Conservation (phyloP, 163 green algal species). For the Scenedesmus sp. region DNA sequence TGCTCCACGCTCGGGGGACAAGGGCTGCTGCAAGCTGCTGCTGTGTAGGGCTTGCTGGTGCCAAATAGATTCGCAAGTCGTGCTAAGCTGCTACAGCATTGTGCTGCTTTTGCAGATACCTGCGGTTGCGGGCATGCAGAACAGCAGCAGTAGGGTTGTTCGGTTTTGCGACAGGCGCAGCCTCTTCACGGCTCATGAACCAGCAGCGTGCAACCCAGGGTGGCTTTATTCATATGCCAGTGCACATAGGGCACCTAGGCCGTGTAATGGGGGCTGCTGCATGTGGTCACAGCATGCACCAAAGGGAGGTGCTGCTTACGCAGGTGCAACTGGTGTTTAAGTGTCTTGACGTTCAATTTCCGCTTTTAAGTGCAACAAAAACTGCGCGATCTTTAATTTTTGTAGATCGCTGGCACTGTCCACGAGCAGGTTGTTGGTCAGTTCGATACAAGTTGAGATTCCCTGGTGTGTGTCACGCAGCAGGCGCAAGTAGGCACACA, state of each 20-base stretch:
- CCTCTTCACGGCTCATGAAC: not conserved
- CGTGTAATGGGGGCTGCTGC: not conserved
- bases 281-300: not conserved
- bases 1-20: not conserved
- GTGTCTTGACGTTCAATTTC: not conserved
- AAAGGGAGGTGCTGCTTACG: not conserved
- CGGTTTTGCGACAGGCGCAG: not conserved
- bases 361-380: not conserved
- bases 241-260: not conserved
- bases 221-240: not conserved
- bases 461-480: not conserved
- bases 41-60: not conserved
- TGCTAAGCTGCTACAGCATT: not conserved
- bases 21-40: not conserved
- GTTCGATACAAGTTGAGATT: not conserved
- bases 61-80: not conserved
- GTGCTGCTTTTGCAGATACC: not conserved
- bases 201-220: not conserved
- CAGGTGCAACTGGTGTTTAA: not conserved
- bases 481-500: not conserved
- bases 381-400: not conserved
- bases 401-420: not conserved
- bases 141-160: conserved; percentile 10
- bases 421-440: not conserved
- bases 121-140: not conserved